Evolutionary conservation across 768 basidiomycete species (phyloP), one percentile per base, ranked within the genome.

Genomic region (Auricularia heimuer): DNA sequence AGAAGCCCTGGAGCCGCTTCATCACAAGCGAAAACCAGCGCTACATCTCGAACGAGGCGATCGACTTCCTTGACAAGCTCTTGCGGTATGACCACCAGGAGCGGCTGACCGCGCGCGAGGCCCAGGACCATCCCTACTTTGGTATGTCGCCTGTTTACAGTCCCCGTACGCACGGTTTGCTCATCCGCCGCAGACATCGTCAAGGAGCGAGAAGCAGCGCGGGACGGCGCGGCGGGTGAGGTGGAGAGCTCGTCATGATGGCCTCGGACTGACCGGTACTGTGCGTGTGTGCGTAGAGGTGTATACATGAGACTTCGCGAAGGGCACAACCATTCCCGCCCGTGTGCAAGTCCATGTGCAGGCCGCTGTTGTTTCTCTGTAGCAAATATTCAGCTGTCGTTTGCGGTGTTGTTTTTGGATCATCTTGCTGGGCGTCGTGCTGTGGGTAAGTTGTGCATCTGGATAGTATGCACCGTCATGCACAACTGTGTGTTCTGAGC

Each of bases 81-180:
- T 82, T 97, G 73, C 88, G 93, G 63, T 98, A 98, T 75, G 96
- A 98, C 73, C 96, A 98, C 73, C 94, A 97, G 79, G 94, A 96
- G 73, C 87, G 96, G 63, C 80, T 98, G 65, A 98, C 96, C 6
- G 96, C 96, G 62, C 85, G 87, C 67, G 96, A 98, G 75, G 92
- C 93, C 4, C 94, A 96, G 74, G 81, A 80, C 18, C 95, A 97
- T 71, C 82, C 89, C n/a, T 98, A 97, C 78, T 98, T 98, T 72
- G 90, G 91, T 91, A 70, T 66, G 78, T 69, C 24, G 63, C 62
- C 63, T 63, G 62, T 63, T 42, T 62, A 21, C 64, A 14, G 61
- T 68, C 63, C 60, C 54, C 35, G 67, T 63, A 51, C 65, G 33
- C 67, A 64, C 64, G 67, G 44, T 65, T 64, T 54, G 58, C 71